Evolutionary conservation across 176 grass and related monocot genomes (phyloP).

Genomic region (Hyparrhenia diplandra): DNA sequence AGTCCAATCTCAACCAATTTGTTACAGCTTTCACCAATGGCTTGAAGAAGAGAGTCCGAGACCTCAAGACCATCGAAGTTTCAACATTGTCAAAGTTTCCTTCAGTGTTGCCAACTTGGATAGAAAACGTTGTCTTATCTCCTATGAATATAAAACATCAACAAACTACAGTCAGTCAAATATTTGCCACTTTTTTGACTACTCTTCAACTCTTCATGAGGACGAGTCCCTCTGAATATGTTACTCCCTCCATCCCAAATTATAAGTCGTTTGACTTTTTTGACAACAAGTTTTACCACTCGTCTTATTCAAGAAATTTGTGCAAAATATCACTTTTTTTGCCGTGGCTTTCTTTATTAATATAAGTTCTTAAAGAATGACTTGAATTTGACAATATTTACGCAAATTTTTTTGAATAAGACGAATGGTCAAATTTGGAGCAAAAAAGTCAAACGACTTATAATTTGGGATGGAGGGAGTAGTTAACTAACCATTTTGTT

Average conservation of each 20-base stretch:
- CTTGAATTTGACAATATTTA: too few relatives aligned
- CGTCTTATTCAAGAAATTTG: too few relatives aligned
- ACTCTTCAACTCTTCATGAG: neutral
- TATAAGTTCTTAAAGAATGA: too few relatives aligned
- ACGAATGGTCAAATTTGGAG: too few relatives aligned
- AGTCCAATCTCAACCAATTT: slow-evolving; percentile 85
- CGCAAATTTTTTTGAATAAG: too few relatives aligned
- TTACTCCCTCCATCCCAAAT: too few relatives aligned
- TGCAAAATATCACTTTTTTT: too few relatives aligned
- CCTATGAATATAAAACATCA: slow-evolving; percentile 48
- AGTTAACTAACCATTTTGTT: neutral
- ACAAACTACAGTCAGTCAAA: slow-evolving; percentile 9
- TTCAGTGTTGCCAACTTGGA: slow-evolving; percentile 63
- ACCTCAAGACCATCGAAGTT: slow-evolving; percentile 84
- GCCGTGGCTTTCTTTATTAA: too few relatives aligned
- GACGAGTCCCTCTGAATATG: neutral
- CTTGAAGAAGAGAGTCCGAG: slow-evolving; percentile 48
- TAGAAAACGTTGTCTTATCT: slow-evolving; percentile 56
- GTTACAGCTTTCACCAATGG: slow-evolving; percentile 57
- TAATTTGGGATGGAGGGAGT: too few relatives aligned
- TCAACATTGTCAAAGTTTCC: slow-evolving; percentile 64
- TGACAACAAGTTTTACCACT: too few relatives aligned
- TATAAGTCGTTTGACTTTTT: too few relatives aligned
- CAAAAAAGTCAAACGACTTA: too few relatives aligned
- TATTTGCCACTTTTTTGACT: neutral